Evolutionary conservation across 2,329 filamentous ascomycete species (phyloP), one percentile per base, ranked within the genome.

Genomic region (Fusarium sp.): DNA sequence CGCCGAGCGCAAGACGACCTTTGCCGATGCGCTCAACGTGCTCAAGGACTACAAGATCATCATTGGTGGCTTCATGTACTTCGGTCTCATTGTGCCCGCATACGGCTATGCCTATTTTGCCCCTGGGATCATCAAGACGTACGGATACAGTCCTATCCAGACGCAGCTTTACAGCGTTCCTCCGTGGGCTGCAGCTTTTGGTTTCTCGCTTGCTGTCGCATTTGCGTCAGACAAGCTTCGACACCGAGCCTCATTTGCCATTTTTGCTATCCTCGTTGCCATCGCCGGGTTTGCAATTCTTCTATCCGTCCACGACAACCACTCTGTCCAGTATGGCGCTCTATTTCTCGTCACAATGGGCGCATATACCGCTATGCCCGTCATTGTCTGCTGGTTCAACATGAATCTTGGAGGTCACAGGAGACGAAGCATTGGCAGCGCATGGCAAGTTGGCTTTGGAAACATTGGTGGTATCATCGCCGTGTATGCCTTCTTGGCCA

Each of bases 301-400:
- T 13, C 83, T 97, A 54, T 84, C 85, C 16, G 89, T 95, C 10
- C 92, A 95, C 80, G 82, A 92, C 78, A 88, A 94, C 79, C 85
- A 83, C 1, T 71, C 87, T 18, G 82, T 93, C 12, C 88, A 96
- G 80, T 98, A 97, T 77, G 92, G 86, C 0, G 93, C 92, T 0
- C 87, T 98, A 0, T 97, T 97, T 85, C 85, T 98, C 36, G 90
- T 97, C 55, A 92, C 93, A 5, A 91, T 91, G 83, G 94, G 94
- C 55, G 88, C 89, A 0, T 98, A 97, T 82, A 91, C 90, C 2
- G 93, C 95, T n/a, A 95, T 97, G 92, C 95, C 95, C 0, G 91
- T 97, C 35, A 90, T 95, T 47, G 89, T 95, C 13, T 95, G 92
- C 80, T 95, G 93, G 92, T 95, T 92, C 81, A 92, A 91, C 75